phyloP scores from a whole-genome alignment of 495 filamentous ascomycete genomes.

The Penicillium flavigenum region DNA sequence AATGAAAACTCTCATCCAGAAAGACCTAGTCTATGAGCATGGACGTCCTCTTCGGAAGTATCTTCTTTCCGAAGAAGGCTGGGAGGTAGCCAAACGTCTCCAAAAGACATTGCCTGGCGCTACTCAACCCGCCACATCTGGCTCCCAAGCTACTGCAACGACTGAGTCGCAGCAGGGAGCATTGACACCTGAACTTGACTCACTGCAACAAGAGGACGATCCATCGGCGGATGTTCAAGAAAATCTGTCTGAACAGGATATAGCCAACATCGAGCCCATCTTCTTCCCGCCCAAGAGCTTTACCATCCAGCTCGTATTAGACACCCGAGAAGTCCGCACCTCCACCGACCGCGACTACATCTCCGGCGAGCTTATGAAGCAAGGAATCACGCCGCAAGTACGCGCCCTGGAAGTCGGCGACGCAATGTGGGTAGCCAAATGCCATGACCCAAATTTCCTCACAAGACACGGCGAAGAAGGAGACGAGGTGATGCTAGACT shows the following conservation, averaged over 20 bases:
- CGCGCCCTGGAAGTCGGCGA: conserved; percentile 73
- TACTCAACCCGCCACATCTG: conserved; percentile 19
- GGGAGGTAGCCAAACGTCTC: conserved; percentile 72
- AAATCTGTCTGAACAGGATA: conserved; percentile 6
- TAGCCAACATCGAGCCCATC: conserved; percentile 48
- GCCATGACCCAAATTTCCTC: conserved; percentile 56
- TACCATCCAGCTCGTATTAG: conserved; percentile 71
- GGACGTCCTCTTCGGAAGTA: conserved; percentile 70
- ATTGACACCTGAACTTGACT: neutral
- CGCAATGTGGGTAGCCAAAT: conserved; percentile 77
- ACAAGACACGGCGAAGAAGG: conserved; percentile 59
- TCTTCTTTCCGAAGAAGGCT: conserved; percentile 72
- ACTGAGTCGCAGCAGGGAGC: conserved; percentile 1
- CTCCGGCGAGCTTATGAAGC: conserved; percentile 65
- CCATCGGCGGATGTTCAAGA: neutral
- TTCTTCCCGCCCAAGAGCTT: conserved; percentile 62
- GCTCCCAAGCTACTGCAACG: conserved; percentile 1
- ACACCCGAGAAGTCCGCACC: conserved; percentile 75
- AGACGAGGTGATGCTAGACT: conserved; percentile 76
- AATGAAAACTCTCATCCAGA: conserved; percentile 74
- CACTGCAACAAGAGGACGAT: conserved; percentile 10
- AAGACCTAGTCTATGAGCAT: conserved; percentile 72
- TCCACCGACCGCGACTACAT: conserved; percentile 78
- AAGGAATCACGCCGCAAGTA: conserved; percentile 63
- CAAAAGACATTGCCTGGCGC: conserved; percentile 45